Conservation (phyloP, 345 rosid species). For the Pistacia atlantica region DNA sequence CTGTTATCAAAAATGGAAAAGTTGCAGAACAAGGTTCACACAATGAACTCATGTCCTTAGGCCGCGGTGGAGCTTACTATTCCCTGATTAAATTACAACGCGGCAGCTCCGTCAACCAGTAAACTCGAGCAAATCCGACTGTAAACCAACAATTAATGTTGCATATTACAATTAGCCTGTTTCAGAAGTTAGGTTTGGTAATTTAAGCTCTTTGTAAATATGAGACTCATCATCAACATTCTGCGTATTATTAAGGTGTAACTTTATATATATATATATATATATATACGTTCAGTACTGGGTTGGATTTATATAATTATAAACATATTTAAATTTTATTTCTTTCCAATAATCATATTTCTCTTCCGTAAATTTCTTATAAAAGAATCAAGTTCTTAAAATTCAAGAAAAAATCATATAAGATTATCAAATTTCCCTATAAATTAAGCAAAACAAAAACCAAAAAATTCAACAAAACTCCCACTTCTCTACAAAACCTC, state of each 20-base stretch:
- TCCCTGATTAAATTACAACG: conserved; percentile 43
- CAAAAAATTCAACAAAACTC: conserved; percentile 18
- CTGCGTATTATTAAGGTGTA: neutral
- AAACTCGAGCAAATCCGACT: neutral
- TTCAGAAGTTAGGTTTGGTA: neutral
- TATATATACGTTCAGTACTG: too few species aligned
- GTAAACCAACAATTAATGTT: neutral
- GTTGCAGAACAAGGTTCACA: conserved; percentile 61
- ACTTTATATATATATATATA: neutral
- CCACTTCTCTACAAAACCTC: conserved; percentile 12
- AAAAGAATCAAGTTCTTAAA: neutral
- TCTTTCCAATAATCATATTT: neutral
- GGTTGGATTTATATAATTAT: too few species aligned
- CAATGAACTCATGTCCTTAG: conserved; percentile 46
- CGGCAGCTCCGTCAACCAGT: conserved; percentile 33
- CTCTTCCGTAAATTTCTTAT: neutral
- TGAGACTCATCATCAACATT: neutral
- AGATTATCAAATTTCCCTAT: conserved; percentile 11
- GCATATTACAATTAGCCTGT: neutral
- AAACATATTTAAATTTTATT: too few species aligned
- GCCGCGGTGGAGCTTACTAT: conserved; percentile 42
- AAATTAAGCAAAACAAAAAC: conserved; percentile 27
- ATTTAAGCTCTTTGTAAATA: neutral
- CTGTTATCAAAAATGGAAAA: conserved; percentile 54
- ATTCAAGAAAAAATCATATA: neutral